Base-by-base conservation (phyloP, 2,329 filamentous ascomycete genomes). In the Pseudonectria buxi region DNA sequence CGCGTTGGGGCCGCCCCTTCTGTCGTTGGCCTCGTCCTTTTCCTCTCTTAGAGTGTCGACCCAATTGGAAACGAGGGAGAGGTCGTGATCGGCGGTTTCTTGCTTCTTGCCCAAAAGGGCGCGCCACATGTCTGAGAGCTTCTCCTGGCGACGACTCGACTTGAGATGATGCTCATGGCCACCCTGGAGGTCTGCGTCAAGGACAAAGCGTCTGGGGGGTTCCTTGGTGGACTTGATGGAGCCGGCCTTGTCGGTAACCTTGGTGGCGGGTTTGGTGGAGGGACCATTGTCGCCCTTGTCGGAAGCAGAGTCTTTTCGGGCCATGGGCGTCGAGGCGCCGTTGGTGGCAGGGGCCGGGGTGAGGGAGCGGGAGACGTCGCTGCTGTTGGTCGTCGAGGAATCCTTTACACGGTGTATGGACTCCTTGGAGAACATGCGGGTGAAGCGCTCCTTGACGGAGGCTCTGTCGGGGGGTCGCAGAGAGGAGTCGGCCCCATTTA, bases 41-140 rank as follows among this genome's bases (percentile, higher is more conserved):
- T 95, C 89, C 48, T 78, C 83, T 58, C 88, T 86, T 49, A 95
- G 72, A 44, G 94, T 89, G 59, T 95, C 90, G 37, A 95, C 89
- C 90, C 90, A 96, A 51, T 79, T 89, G 18, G 89, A 92, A 67
- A 96, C 92, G 37, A 98, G 74, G 7, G 90, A 96, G 30, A 96
- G 68, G 47, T 94, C 87, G 55, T 86, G 78, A 42, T 92, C 85
- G 18, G 81, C 66, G 12, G 77, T 72, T 44, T 89, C 85, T 56
- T 85, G 83, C 63, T 86, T 89, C 62, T 85, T 87, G 45, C 86
- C 87, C 35, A 96, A 74, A 50, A 95, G 76, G 49, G 83, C 81
- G 49, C 88, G 83, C 62, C 94, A 83, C 78, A 96, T 86, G 59
- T 94, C 88, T 14, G 85, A 83, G 37, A 98, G 71, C 65, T 95